Conservation (phyloP, 352 stramenopile species). For the Pythium guiyangense region DNA sequence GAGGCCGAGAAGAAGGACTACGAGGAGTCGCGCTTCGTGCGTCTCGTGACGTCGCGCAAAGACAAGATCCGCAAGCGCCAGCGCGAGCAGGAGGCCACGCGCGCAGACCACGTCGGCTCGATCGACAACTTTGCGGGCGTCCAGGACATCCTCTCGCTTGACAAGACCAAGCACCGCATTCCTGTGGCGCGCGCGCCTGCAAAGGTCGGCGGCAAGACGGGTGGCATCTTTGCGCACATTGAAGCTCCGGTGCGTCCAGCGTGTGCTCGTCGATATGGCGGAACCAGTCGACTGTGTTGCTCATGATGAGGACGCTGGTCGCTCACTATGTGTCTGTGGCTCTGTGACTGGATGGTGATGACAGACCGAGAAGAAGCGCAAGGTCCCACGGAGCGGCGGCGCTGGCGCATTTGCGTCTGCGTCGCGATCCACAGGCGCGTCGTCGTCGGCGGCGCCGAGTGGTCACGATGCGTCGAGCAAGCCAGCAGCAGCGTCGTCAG, state of each 20-base stretch:
- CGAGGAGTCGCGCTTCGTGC: conserved; percentile 83
- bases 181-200: conserved; percentile 40
- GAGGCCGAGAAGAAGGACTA: conserved; percentile 83
- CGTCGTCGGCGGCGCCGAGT: conserved; percentile 2
- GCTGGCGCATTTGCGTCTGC: conserved; percentile 4
- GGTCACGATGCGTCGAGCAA: conserved; percentile 21
- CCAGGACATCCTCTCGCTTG: conserved; percentile 67
- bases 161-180: conserved; percentile 72
- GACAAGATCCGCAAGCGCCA: conserved; percentile 87
- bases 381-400: conserved; percentile 17
- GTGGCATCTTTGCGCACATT: conserved; percentile 81
- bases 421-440: conserved; percentile 3
- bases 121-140: conserved; percentile 87
- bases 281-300: too few species aligned
- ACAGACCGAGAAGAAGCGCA: conserved; percentile 64
- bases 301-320: background rate
- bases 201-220: conserved; percentile 67
- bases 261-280: too few species aligned
- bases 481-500: conserved; percentile 3
- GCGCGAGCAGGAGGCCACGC: conserved; percentile 73
- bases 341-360: background rate
- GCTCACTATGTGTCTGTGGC: background rate
- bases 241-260: conserved; percentile 53
- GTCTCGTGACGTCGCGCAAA: conserved; percentile 81
- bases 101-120: conserved; percentile 65